A percentile compares a stretch with the other conserved stretches of the same genome.
Conservation (phyloP, 306 rosid genomes). For the peach (Prunus persica) region Prunus_persica_NCBIv2 NC_034013.1:13906501-13907000, state of each 20-base stretch:
- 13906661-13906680: slow-evolving; percentile 66
- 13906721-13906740: slow-evolving; percentile 31
- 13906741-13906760: slow-evolving; percentile 17
- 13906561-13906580: not conserved
- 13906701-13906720: slow-evolving; percentile 81
- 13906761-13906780: slow-evolving; percentile 14
- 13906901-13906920: slow-evolving; percentile 98
- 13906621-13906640: slow-evolving; percentile 24
- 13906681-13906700: slow-evolving; percentile 86
- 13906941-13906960: slow-evolving; percentile 6
- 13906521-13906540: not conserved
- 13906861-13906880: slow-evolving; percentile 85
- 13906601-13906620: not conserved
- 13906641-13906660: slow-evolving; percentile 85
- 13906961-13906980: slow-evolving; percentile 19
- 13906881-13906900: slow-evolving; percentile 93
- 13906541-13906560: slow-evolving; percentile 2
- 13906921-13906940: slow-evolving; percentile 12
- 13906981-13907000: slow-evolving; percentile 18
- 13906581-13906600: not conserved
- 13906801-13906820: not conserved
- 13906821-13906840: slow-evolving; percentile 18
- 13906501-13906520: slow-evolving; percentile 1
- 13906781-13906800: slow-evolving; percentile 7
- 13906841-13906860: slow-evolving; percentile 96